Conservation (phyloP, 805 yeast genomes). For the Priceomyces carsonii region DNA sequence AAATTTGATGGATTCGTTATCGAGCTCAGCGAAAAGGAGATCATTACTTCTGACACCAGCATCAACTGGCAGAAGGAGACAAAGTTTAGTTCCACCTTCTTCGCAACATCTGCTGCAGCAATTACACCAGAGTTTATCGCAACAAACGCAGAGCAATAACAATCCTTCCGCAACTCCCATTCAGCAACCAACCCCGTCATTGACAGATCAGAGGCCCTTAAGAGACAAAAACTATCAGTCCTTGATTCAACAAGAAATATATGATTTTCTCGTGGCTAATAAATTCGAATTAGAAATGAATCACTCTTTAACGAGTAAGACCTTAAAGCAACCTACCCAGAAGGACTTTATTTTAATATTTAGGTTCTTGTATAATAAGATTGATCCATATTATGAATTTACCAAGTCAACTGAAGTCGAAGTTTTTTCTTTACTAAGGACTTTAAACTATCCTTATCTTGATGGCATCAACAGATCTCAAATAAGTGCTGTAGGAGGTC, state of each 20-base stretch:
- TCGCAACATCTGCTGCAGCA: constrained; percentile 17
- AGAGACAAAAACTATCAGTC: constrained; percentile 70
- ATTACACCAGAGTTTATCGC: constrained; percentile 13
- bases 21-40: constrained; percentile 22
- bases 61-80: constrained; percentile 25
- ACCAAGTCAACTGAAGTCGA: constrained; percentile 72
- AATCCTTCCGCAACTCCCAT: constrained; percentile 11
- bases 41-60: constrained; percentile 37
- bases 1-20: constrained; percentile 13
- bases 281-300: constrained; percentile 76
- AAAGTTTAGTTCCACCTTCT: constrained; percentile 16
- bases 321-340: constrained; percentile 79
- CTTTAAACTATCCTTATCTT: constrained; percentile 74
- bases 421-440: constrained; percentile 64
- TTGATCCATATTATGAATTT: constrained; percentile 80
- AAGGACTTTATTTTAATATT: constrained; percentile 79
- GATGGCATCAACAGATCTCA: constrained; percentile 82
- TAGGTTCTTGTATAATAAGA: constrained; percentile 71
- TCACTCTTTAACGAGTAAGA: constrained; percentile 63
- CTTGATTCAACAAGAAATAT: constrained; percentile 64
- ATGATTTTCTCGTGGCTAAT: constrained; percentile 60
- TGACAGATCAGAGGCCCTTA: constrained; percentile 71
- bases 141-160: constrained; percentile 6
- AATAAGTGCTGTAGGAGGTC: constrained; percentile 88
- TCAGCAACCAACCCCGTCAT: constrained; percentile 9